phyloP scores from a whole-genome alignment of 148 eudicot species.

The Diospyros kaki region DNA sequence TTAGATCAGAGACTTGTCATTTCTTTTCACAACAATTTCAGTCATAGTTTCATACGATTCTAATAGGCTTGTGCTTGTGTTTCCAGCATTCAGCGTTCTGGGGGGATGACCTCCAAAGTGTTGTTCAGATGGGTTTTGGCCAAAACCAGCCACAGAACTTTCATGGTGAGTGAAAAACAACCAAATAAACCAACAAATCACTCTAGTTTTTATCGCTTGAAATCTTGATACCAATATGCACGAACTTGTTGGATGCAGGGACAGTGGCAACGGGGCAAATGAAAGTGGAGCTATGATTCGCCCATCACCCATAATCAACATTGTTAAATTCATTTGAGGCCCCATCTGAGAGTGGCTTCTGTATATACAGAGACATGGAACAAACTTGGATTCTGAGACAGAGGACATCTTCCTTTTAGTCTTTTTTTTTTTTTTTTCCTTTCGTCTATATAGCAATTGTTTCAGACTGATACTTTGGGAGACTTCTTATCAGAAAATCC shows the following conservation, averaged over 20 bases:
- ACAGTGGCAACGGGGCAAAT: slow-evolving; percentile 42
- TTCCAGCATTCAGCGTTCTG: slow-evolving; percentile 49
- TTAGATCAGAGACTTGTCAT: neutral
- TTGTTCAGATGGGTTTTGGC: slow-evolving; percentile 60
- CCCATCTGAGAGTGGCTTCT: slow-evolving; percentile 42
- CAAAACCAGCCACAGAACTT: slow-evolving; percentile 43
- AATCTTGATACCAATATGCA: neutral
- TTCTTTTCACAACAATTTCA: neutral
- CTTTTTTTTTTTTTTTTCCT: neutral
- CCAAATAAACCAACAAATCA: neutral
- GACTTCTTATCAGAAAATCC: slow-evolving; percentile 20
- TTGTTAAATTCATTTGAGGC: slow-evolving; percentile 26
- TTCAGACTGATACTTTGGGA: slow-evolving; percentile 27
- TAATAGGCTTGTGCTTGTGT: neutral
- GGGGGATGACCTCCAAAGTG: slow-evolving; percentile 79
- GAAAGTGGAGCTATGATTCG: slow-evolving; percentile 51
- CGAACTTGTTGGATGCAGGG: slow-evolving; percentile 34
- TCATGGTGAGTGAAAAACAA: slow-evolving; percentile 38
- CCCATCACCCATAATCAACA: slow-evolving; percentile 5
- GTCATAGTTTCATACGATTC: neutral
- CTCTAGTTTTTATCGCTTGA: neutral
- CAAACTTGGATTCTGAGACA: slow-evolving; percentile 11
- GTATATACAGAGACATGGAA: slow-evolving; percentile 27
- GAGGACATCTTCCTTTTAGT: slow-evolving; percentile 8
- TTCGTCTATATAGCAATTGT: neutral